These are phyloP conservation scores for Podila horticola DNA, from an alignment of 192 early-diverging fungal species.

Conservation along the genomic window DNA sequence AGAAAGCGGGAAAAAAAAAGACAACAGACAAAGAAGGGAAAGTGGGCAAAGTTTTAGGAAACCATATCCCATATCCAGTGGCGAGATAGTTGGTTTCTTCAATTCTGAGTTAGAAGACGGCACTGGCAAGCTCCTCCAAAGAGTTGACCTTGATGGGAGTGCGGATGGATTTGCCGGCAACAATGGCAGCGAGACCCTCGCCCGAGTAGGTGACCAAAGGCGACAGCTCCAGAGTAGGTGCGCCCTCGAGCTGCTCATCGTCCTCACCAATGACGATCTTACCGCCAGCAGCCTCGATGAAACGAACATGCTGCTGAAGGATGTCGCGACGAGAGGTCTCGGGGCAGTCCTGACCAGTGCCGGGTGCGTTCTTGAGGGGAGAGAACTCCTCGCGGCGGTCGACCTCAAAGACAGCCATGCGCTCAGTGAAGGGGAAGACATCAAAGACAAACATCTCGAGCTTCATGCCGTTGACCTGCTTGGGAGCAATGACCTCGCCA, in stretches of 20 bases:
- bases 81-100: too few species aligned
- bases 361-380: constrained; percentile 97
- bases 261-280: constrained; percentile 65
- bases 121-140: constrained; percentile 32
- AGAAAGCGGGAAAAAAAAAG: too few species aligned
- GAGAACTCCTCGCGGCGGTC: constrained; percentile 96
- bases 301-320: constrained; percentile 87
- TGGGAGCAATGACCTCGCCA: constrained; percentile 77
- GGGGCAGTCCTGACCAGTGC: constrained; percentile 86
- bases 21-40: too few species aligned
- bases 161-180: constrained; percentile 75
- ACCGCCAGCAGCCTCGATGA: constrained; percentile 87
- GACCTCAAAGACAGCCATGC: constrained; percentile 93
- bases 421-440: constrained; percentile 92
- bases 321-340: constrained; percentile 94
- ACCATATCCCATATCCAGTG: too few species aligned
- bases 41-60: too few species aligned
- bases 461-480: constrained; percentile 95
- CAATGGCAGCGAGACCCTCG: constrained; percentile 83
- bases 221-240: constrained; percentile 82
- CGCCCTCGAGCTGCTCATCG: constrained; percentile 53
- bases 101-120: constrained; percentile 20
- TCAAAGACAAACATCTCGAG: constrained; percentile 99
- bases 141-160: constrained; percentile 56
- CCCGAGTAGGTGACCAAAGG: constrained; percentile 92